Evolutionary conservation across 2,329 filamentous ascomycete genomes (phyloP).

Genomic region (Colletotrichum higginsianum): DNA sequence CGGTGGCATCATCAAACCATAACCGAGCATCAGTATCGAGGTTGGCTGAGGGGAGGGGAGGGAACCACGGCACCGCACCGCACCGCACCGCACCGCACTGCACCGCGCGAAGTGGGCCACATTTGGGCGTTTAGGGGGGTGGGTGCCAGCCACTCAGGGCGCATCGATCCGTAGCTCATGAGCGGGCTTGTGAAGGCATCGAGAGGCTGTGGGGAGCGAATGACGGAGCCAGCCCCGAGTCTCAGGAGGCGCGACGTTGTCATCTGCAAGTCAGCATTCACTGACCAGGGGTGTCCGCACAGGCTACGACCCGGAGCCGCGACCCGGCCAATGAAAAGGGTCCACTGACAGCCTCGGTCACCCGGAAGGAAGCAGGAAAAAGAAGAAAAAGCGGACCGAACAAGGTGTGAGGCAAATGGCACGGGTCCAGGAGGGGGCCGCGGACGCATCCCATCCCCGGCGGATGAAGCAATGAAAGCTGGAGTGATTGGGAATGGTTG

Average conservation of each 20-base stretch:
- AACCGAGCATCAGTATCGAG: slow-evolving; percentile 11
- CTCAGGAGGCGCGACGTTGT: slow-evolving; percentile 13
- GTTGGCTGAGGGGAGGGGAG: neutral
- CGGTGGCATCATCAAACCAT: slow-evolving; percentile 29
- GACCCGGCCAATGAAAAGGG: neutral
- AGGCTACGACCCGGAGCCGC: neutral
- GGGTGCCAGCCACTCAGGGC: neutral
- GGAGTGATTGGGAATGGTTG: neutral
- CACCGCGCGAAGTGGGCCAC: slow-evolving; percentile 4
- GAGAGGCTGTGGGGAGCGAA: neutral
- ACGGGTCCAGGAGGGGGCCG: neutral
- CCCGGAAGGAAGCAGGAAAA: neutral
- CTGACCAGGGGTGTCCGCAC: neutral
- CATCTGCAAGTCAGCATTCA: slow-evolving; percentile 16
- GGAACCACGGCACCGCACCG: slow-evolving; percentile 11
- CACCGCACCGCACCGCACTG: slow-evolving; percentile 14
- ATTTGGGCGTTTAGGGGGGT: neutral
- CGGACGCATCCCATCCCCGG: neutral
- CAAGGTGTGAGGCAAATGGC: neutral
- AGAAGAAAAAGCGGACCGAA: neutral
- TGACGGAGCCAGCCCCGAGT: neutral
- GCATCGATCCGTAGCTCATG: neutral
- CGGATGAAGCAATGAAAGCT: neutral
- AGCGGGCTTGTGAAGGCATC: slow-evolving; percentile 1
- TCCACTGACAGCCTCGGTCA: neutral